These are phyloP conservation scores for Beauveria australis DNA, from an alignment of 2,329 filamentous ascomycete species.

Conservation along the genomic window DNA sequence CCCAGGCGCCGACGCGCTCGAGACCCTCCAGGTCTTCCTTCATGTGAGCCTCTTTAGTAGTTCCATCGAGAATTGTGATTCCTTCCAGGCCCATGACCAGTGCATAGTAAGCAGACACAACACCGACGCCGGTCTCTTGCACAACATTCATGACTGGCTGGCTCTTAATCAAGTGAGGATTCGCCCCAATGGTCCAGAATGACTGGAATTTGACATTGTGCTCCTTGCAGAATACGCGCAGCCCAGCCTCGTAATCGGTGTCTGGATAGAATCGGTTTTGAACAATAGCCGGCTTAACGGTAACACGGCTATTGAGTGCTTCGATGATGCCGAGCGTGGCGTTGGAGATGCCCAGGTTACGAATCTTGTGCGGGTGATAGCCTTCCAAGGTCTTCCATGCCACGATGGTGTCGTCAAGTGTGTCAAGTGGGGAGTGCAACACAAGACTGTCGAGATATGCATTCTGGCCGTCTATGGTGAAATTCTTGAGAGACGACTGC, in stretches of 20 bases:
- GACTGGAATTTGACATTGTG: constrained; percentile 39
- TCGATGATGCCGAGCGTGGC: constrained; percentile 50
- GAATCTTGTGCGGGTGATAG: constrained; percentile 57
- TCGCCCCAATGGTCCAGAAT: constrained; percentile 47
- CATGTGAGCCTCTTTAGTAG: constrained; percentile 39
- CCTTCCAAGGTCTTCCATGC: constrained; percentile 60
- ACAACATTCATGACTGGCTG: constrained; percentile 44
- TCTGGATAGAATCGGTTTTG: constrained; percentile 66
- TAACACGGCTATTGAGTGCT: constrained; percentile 37
- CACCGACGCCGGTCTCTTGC: constrained; percentile 25
- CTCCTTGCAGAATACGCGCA: constrained; percentile 45
- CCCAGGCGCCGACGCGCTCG: constrained; percentile 33
- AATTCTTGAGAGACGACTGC: constrained; percentile 55
- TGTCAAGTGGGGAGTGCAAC: constrained; percentile 53
- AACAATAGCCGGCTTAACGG: constrained; percentile 47
- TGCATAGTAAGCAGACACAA: constrained; percentile 37
- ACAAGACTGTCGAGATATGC: constrained; percentile 64
- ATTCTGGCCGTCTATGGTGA: constrained; percentile 34
- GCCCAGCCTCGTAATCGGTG: constrained; percentile 49
- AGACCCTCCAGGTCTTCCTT: constrained; percentile 38
- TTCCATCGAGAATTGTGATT: constrained; percentile 38
- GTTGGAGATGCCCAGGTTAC: constrained; percentile 69
- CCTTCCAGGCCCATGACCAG: constrained; percentile 39
- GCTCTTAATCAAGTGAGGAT: constrained; percentile 29
- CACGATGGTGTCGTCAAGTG: constrained; percentile 41